These are phyloP conservation scores for Paramecium bursaria DNA, from an alignment of 73 alveolate species.

Conservation along the genomic window DNA sequence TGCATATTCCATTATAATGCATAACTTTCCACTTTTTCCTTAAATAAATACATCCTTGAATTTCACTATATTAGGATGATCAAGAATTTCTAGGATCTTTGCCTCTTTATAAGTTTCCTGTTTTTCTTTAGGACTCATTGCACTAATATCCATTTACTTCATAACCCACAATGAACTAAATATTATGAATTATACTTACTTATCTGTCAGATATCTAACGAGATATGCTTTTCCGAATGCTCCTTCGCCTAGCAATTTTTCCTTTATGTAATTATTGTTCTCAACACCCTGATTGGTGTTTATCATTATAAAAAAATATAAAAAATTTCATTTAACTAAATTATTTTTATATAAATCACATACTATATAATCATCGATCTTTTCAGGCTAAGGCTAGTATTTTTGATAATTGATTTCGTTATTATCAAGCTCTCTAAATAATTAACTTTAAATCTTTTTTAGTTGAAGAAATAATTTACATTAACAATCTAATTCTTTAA, in stretches of 20 bases:
- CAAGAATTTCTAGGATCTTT: constrained; percentile 84
- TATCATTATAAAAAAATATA: too few species aligned
- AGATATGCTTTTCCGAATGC: constrained; percentile 76
- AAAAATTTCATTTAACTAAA: too few species aligned
- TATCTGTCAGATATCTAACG: constrained; percentile 68
- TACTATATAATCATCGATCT: too few species aligned
- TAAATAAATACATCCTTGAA: constrained; percentile 86
- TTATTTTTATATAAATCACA: too few species aligned
- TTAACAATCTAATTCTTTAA: too few species aligned
- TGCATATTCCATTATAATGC: constrained; percentile 61
- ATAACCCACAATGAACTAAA: constrained; percentile 78
- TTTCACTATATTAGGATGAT: constrained; percentile 94
- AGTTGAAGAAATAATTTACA: too few species aligned
- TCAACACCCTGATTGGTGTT: too few species aligned
- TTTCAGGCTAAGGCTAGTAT: too few species aligned
- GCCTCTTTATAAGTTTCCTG: constrained; percentile 90
- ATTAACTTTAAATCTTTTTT: too few species aligned
- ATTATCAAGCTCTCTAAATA: too few species aligned
- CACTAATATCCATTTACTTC: constrained; percentile 85
- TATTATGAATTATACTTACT: too few species aligned
- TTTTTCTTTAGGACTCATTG: constrained; percentile 86
- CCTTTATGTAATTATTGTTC: constrained; percentile 53
- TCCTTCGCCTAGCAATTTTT: constrained; percentile 80
- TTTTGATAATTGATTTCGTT: too few species aligned
- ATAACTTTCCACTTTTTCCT: constrained; percentile 82